Conservation (phyloP, 768 basidiomycete genomes). For the Termitomyces sp. region DNA sequence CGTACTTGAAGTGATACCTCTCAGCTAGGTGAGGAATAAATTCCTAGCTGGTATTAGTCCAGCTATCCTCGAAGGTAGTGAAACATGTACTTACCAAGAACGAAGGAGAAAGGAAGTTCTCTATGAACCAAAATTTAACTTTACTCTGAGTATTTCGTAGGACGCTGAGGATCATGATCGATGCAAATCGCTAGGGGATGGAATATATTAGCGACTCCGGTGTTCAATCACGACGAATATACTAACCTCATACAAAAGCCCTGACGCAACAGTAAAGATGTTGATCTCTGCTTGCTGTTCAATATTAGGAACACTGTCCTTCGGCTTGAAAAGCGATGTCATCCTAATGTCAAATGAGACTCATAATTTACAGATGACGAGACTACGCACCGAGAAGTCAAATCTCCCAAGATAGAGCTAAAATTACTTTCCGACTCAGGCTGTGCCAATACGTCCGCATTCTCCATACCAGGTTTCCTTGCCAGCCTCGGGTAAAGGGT, state of each 20-base stretch:
- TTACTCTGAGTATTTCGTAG: constrained; percentile 89
- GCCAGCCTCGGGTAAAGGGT: constrained; percentile 81
- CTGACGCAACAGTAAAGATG: constrained; percentile 98
- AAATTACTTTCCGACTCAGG: constrained; percentile 24
- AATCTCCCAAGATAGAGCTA: constrained; percentile 40
- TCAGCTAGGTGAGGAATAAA: constrained; percentile 91
- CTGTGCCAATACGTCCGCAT: constrained; percentile 71
- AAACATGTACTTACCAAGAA: constrained; percentile 64
- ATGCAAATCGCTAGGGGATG: constrained; percentile 79
- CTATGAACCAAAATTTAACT: constrained; percentile 99
- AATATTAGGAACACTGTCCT: constrained; percentile 17
- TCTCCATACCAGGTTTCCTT: constrained; percentile 74
- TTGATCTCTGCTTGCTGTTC: constrained; percentile 86
- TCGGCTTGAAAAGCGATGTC: constrained; percentile 39
- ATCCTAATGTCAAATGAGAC: constrained; percentile 28
- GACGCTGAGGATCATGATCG: constrained; percentile 98
- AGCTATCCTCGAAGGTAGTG: neutral
- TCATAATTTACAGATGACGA: neutral
- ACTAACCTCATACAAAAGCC: constrained; percentile 88
- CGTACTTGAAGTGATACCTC: constrained; percentile 93
- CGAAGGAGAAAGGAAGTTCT: constrained; percentile 97
- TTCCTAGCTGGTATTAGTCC: constrained; percentile 51
- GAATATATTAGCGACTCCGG: constrained; percentile 2
- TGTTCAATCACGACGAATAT: neutral
- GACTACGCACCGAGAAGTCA: constrained; percentile 47